phyloP scores from a whole-genome alignment of 2,329 filamentous ascomycete genomes.

The Apiospora saccharicola region DNA sequence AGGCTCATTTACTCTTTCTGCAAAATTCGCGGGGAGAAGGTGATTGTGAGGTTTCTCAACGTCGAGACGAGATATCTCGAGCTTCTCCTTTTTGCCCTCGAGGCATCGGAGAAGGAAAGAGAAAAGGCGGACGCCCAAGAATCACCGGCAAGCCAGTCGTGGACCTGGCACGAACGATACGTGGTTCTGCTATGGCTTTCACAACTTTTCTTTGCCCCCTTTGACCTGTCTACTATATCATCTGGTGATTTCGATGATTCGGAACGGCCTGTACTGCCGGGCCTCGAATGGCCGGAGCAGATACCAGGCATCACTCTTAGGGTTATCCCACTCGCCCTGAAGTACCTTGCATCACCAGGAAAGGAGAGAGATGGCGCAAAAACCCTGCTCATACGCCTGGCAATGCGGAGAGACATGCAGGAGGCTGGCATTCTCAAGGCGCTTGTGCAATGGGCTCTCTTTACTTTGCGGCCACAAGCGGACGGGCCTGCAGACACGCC shows the following conservation, averaged over 20 bases:
- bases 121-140: constrained; percentile 29
- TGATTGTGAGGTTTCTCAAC: constrained; percentile 88
- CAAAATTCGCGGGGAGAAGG: constrained; percentile 93
- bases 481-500: constrained; percentile 56
- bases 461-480: constrained; percentile 58
- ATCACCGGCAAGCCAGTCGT: constrained; percentile 40
- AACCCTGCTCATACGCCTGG: constrained; percentile 78
- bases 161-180: constrained; percentile 90
- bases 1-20: constrained; percentile 87
- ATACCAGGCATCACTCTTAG: constrained; percentile 76
- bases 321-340: constrained; percentile 73
- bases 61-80: constrained; percentile 90
- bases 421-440: constrained; percentile 71
- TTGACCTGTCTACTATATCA: constrained; percentile 89
- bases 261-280: constrained; percentile 50
- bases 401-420: constrained; percentile 90
- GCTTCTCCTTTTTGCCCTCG: constrained; percentile 77
- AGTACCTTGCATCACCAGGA: constrained; percentile 76
- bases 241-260: constrained; percentile 59
- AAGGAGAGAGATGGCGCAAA: constrained; percentile 93
- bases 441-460: constrained; percentile 75
- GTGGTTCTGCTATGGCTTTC: constrained; percentile 88
- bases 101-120: constrained; percentile 58
- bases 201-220: constrained; percentile 83
- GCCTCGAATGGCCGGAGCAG: constrained; percentile 62